Base-by-base conservation (phyloP, 2,329 filamentous ascomycete species). In the Tolypocladium tropicale region DNA sequence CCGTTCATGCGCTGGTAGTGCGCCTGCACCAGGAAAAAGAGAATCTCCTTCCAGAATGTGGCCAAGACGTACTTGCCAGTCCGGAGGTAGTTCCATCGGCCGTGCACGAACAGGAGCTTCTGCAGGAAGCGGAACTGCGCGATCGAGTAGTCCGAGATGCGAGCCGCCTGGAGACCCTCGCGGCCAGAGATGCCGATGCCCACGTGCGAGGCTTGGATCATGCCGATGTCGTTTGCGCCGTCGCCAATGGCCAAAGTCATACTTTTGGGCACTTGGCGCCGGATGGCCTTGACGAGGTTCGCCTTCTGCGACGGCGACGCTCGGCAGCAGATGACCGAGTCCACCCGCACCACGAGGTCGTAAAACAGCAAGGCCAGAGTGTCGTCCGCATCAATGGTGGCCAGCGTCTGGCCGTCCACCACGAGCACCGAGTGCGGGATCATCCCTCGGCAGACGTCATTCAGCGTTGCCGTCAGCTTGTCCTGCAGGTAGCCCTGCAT, bases 251-350 rank as follows among this genome's bases (percentile, higher is more conserved):
- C 91, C 16, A 97, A 78, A 0, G 92, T 97, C 46, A 96, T 1
- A 88, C 73, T 23, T 65, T 61, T n/a, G 64, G 64, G 33, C 66
- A 59, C 36, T 60, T 65, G 10, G 65, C 65, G 23, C 62, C 66
- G 53, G 62, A 83, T 53, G 81, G 81, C 41, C 86, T 84, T 6
- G 95, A 96, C 92, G 3, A 97, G 82, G 21, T 85, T 83, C 0
- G 92, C 90, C 70, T 97, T 96, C 66, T 97, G 93, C 21, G 88
- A 86, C 0, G 92, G 92, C 37, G 88, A 92, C 1, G 92, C 92
- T 36, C 93, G 87, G 67, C 92, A 96, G 73, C 93, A 96, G 58
- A 97, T 92, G 36, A 96, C 91, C 0, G 89, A 92, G 68, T 96
- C 90, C 3, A 91, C 87, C n/a, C 83, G 78, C 23, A 93, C 83